These are phyloP conservation scores for Pseudogymnoascus sp. DNA, from an alignment of 2,329 filamentous ascomycete species.

Conservation along the genomic window DNA sequence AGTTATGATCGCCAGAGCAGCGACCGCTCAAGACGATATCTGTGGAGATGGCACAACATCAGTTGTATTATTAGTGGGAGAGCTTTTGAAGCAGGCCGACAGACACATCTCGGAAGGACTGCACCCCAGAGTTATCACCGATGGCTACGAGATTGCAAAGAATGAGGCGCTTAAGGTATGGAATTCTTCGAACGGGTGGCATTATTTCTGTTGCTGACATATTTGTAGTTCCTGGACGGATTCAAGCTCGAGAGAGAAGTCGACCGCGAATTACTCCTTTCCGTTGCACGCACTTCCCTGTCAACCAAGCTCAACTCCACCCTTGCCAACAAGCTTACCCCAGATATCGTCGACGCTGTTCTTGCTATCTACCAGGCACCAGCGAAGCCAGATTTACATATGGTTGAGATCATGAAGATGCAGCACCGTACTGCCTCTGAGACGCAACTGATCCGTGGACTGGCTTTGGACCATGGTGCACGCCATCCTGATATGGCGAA, in stretches of 20 bases:
- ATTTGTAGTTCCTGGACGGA: slow-evolving; percentile 70
- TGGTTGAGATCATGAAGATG: slow-evolving; percentile 99
- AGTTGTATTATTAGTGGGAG: slow-evolving; percentile 88
- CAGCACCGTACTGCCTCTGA: slow-evolving; percentile 94
- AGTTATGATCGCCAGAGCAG: slow-evolving; percentile 74
- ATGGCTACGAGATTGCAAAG: slow-evolving; percentile 97
- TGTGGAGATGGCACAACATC: slow-evolving; percentile 97
- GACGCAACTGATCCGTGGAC: slow-evolving; percentile 87
- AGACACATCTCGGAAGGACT: slow-evolving; percentile 94
- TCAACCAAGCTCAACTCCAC: slow-evolving; percentile 89
- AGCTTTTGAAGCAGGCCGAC: slow-evolving; percentile 95
- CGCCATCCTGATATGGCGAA: slow-evolving; percentile 98
- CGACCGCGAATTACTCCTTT: slow-evolving; percentile 88
- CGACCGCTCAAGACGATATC: slow-evolving; percentile 96
- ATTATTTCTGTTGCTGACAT: slow-evolving; percentile 13
- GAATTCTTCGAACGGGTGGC: background rate
- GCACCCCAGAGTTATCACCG: slow-evolving; percentile 91
- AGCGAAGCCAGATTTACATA: slow-evolving; percentile 91
- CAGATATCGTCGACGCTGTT: slow-evolving; percentile 92
- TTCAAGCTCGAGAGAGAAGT: slow-evolving; percentile 88
- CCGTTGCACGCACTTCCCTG: slow-evolving; percentile 86
- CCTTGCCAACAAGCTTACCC: slow-evolving; percentile 84
- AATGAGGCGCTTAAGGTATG: slow-evolving; percentile 75
- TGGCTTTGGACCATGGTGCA: slow-evolving; percentile 90
- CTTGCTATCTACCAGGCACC: slow-evolving; percentile 86